Base-by-base conservation (phyloP, 176 grass and related monocot species). In the Oryza glumipatula region DNA sequence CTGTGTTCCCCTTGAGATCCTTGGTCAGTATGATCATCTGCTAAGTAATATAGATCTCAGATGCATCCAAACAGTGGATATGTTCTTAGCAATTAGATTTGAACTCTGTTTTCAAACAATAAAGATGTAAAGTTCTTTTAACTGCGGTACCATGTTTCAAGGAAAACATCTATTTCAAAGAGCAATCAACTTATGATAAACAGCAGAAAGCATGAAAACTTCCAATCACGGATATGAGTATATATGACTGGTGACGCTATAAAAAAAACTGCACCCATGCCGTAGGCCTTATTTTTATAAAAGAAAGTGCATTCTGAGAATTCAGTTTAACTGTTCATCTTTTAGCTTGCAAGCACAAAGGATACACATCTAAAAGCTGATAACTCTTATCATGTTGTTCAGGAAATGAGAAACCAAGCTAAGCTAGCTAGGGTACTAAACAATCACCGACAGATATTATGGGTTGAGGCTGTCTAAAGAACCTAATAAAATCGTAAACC, bases 1-100 rank as follows among this genome's bases (percentile, higher is more conserved):
- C 90, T 90, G 45, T 92, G 86, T 38, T 90, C 93, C 38, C 86
- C 94, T 88, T 99, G 94, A 38, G 90, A 94, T 89, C 94, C 97
- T 96, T 91, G 85, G 30, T 91, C 89, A 15, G 89, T 80, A 65
- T 84, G 72, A 91, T 91, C 89, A 91, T 91, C 89, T 91, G 89
- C 65, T 76, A 64, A 84, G 76, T 80, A 91, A 91, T 65, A 84
- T 76, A 81, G 19, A 76, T 84, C 71, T 91, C 71, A 91, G 89
- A 80, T 9, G 64, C 48, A 80, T 84, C 71, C 54, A 84, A 84
- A 60, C 22, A 91, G 65, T 76, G 76, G 13, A 87, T 71, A 74
- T 47, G 70, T 61, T 76, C 47, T 76, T 76, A 28, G 21, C 21
- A 38, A 13, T 23, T 21, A 15, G 19, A 83, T 65, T 24, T 75